Percentiles rank a stretch among this genome's conserved stretches.
These are phyloP conservation scores for Thelonectria discophora DNA, from an alignment of 2,329 filamentous ascomycete genomes.

Conservation along the genomic window DNA sequence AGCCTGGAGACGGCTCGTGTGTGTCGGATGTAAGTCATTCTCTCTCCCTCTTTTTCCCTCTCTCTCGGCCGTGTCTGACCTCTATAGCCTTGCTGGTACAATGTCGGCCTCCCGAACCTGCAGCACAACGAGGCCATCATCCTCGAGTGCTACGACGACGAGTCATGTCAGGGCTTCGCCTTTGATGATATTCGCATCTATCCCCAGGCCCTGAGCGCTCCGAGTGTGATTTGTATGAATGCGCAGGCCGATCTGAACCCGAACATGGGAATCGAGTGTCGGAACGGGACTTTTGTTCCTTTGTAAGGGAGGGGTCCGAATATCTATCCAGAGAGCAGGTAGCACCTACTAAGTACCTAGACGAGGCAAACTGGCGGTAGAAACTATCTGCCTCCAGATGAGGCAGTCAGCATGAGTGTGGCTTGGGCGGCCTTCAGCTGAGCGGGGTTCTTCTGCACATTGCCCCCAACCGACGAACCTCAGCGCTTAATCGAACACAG, in stretches of 20 bases:
- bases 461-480: no score
- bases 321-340: no score
- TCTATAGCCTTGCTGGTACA: conserved; percentile 19
- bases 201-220: conserved; percentile 17
- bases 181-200: conserved; percentile 19
- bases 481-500: no score
- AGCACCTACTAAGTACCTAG: no score
- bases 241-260: conserved; percentile 14
- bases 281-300: conserved; percentile 18
- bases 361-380: no score
- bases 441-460: no score
- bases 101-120: conserved; percentile 21
- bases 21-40: conserved; percentile 17
- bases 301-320: conserved; percentile 3
- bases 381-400: no score
- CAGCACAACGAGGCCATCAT: conserved; percentile 24
- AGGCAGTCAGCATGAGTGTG: no score
- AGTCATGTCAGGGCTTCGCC: conserved; percentile 23
- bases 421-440: no score
- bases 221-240: conserved; percentile 23
- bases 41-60: no score
- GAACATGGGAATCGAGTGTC: conserved; percentile 19
- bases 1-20: conserved; percentile 20
- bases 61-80: background rate
- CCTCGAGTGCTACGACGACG: conserved; percentile 23